A percentile compares a stretch with the other conserved stretches of the same genome.
These are phyloP conservation scores for Gnomoniopsis smithogilvyi DNA, from an alignment of 2,329 filamentous ascomycete genomes.

Conservation along the genomic window DNA sequence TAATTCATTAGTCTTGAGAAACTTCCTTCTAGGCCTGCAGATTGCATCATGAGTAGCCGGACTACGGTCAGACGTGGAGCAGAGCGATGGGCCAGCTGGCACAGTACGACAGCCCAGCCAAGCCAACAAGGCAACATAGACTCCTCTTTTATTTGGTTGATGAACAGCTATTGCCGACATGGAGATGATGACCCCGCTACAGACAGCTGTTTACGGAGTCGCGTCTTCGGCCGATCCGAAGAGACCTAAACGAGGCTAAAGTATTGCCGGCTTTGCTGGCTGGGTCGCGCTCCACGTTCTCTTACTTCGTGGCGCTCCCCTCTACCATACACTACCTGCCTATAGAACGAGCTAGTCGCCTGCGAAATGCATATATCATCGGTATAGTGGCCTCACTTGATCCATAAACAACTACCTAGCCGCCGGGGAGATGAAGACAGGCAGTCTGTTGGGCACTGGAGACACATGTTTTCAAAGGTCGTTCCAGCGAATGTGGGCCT, in stretches of 20 bases:
- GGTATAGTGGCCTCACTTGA: not conserved
- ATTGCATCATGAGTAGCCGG: not conserved
- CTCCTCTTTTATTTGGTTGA: not conserved
- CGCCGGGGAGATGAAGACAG: not conserved
- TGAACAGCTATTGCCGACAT: not conserved
- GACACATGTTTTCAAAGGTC: slow-evolving; percentile 6
- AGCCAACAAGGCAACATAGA: not conserved
- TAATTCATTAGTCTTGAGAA: not conserved
- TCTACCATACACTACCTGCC: not conserved
- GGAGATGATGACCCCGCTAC: slow-evolving; percentile 2
- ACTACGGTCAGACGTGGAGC: slow-evolving; percentile 10
- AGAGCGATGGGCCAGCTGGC: slow-evolving; percentile 13
- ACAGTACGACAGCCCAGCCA: slow-evolving; percentile 9
- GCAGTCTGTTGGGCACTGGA: slow-evolving; percentile 1
- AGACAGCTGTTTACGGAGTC: slow-evolving; percentile 1
- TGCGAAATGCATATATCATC: not conserved
- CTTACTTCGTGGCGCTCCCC: not conserved
- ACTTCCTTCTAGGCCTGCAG: slow-evolving; percentile 6
- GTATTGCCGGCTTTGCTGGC: not conserved
- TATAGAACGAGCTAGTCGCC: not conserved
- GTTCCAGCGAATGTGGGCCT: slow-evolving; percentile 8
- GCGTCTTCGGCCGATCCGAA: not conserved
- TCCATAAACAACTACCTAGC: not conserved
- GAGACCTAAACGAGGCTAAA: not conserved
- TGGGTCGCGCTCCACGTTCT: not conserved